Evolutionary conservation across 2,329 filamentous ascomycete species (phyloP), one percentile per base, ranked within the genome.

Genomic region (Fusarium sp.): DNA sequence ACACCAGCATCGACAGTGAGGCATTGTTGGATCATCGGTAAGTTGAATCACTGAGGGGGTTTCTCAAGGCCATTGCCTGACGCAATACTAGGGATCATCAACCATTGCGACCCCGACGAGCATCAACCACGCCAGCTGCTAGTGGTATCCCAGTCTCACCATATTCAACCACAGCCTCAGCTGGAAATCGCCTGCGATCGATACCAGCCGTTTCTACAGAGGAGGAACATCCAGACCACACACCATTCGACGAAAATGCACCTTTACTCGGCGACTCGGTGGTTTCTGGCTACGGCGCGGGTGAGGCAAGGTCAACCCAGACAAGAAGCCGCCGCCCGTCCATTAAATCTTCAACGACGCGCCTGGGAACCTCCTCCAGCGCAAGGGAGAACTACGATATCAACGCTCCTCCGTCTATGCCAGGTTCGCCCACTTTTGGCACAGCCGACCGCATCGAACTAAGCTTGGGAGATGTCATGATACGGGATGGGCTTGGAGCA

Each of bases 1-100:
- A 86, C 72, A 94, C 92, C 1, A 98, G 95, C 77, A 82, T 98
- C 66, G 95, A 97, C 70, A 97, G 94, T 77, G 91, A 97, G 76
- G 90, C 88, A 10, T 81, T 98, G 70, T 82, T 98, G 18, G 95
- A 98, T 79, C 95, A 98, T 78, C 88, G 93, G 89, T 91, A 80
- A 64, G 80, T 66, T 46, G 13, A 17, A 9, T 33, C 40, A 7
- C 8, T n/a, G 23, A 20, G 15, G 39, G 11, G 40, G 29, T n/a
- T 25, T 21, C 27, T 11, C 25, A 25, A 42, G 18, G 40, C 33
- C 46, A 36, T 27, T 23, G 14, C 20, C 45, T 53, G 47, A 48
- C 39, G 31, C 50, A 17, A 7, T 11, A 7, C 43, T 60, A 89
- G 87, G 71, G 83, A 86, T 48, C 89, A 90, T 68, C 85, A 84